phyloP scores from a whole-genome alignment of 352 stramenopile species.

The Sclerospora graminicola region DNA sequence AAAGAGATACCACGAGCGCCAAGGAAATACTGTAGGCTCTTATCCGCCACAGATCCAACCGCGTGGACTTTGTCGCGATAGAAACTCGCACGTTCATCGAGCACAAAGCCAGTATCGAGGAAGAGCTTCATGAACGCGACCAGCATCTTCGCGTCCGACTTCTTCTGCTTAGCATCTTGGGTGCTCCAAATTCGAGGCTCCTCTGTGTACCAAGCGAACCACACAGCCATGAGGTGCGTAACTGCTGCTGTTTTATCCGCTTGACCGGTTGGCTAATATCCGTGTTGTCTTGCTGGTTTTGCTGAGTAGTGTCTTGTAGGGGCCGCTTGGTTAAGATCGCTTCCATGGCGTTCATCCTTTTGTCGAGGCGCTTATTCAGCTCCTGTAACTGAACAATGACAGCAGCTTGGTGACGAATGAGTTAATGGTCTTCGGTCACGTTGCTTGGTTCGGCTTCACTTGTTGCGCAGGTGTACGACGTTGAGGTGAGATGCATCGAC shows the following conservation, averaged over 20 bases:
- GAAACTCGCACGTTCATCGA: not conserved
- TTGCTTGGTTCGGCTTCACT: not conserved
- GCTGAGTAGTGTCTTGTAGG: not conserved
- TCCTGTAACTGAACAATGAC: slow-evolving; percentile 5
- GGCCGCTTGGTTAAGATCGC: not conserved
- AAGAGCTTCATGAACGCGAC: too few species aligned
- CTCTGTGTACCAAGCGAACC: slow-evolving; percentile 11
- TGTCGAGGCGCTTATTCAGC: not conserved
- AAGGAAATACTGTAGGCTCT: not conserved
- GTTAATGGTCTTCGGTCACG: not conserved
- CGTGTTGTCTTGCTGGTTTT: not conserved
- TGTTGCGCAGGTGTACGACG: not conserved
- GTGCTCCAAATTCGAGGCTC: slow-evolving; percentile 3
- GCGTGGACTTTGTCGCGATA: not conserved
- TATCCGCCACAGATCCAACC: not conserved
- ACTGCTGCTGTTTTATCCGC: not conserved
- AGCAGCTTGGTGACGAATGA: slow-evolving; percentile 1
- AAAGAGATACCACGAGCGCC: not conserved
- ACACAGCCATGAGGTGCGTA: not conserved
- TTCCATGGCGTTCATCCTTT: not conserved
- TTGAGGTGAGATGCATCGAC: not conserved
- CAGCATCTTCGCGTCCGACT: not conserved
- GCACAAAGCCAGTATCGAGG: not conserved
- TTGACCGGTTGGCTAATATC: not conserved
- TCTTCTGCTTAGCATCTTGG: not conserved